phyloP scores from a whole-genome alignment of 2,329 filamentous ascomycete genomes.

The Aspergillus fumigatiaffinis region DNA sequence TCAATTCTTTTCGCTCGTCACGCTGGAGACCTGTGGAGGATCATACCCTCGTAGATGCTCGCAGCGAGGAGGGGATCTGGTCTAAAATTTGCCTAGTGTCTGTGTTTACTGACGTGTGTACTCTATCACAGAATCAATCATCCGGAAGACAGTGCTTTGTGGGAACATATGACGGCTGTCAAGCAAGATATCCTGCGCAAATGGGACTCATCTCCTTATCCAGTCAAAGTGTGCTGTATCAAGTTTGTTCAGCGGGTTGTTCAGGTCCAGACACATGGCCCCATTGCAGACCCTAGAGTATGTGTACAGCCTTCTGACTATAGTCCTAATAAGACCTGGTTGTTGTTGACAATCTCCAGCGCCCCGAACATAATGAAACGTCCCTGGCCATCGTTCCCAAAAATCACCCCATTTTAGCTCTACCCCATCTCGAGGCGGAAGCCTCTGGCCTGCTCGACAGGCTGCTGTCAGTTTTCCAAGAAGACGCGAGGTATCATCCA shows the following conservation, averaged over 20 bases:
- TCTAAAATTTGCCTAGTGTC: not conserved
- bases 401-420: constrained; percentile 75
- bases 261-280: constrained; percentile 81
- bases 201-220: constrained; percentile 75
- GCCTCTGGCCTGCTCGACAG: constrained; percentile 86
- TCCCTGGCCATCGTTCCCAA: constrained; percentile 81
- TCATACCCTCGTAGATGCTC: constrained; percentile 18
- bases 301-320: constrained; percentile 27
- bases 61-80: not conserved
- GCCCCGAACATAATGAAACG: constrained; percentile 73
- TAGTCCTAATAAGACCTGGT: constrained; percentile 1
- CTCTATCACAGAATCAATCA: constrained; percentile 69
- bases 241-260: constrained; percentile 96
- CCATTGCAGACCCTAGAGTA: constrained; percentile 78
- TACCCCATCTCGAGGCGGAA: constrained; percentile 83
- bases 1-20: constrained; percentile 19
- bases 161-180: constrained; percentile 84
- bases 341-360: constrained; percentile 41
- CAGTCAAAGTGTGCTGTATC: constrained; percentile 88
- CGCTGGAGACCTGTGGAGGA: constrained; percentile 2
- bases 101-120: constrained; percentile 27
- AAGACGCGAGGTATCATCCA: constrained; percentile 66
- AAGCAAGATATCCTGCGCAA: constrained; percentile 83
- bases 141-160: constrained; percentile 72
- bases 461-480: constrained; percentile 78